Percentiles rank a stretch among this genome's conserved stretches.
phyloP scores from a whole-genome alignment of 2,329 filamentous ascomycete species.

The Fusarium ambrosium region DNA sequence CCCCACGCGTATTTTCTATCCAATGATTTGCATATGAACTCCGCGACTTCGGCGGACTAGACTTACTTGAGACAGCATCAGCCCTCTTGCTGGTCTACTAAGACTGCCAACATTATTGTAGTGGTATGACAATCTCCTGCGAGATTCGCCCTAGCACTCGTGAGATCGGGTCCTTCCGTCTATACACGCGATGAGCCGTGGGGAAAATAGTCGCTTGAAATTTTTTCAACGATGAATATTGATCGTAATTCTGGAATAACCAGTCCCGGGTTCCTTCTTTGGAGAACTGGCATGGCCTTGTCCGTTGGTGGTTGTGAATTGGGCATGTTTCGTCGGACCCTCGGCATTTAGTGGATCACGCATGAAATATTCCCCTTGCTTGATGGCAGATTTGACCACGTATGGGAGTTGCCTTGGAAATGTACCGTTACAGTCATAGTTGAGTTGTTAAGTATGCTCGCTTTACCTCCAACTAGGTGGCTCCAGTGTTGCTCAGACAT shows the following conservation, averaged over 20 bases:
- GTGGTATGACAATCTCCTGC: no score
- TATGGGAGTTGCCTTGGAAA: not conserved
- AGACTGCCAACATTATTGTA: no score
- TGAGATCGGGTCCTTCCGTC: no score
- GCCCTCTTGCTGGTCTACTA: no score
- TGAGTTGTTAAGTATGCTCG: not conserved
- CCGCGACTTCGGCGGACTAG: not conserved
- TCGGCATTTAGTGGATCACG: not conserved
- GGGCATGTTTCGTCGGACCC: not conserved
- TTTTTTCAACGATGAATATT: not conserved
- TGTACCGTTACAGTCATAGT: not conserved
- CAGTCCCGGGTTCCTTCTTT: not conserved
- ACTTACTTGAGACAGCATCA: no score
- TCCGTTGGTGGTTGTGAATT: not conserved
- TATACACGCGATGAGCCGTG: no score
- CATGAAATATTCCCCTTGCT: not conserved
- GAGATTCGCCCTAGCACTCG: no score
- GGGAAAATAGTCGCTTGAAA: no score
- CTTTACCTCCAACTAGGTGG: not conserved
- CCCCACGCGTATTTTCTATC: not conserved
- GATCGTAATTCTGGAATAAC: not conserved
- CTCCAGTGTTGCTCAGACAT: not conserved
- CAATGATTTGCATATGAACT: not conserved
- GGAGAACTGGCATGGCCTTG: not conserved
- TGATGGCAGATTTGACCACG: not conserved